A percentile compares a stretch with the other conserved stretches of the same genome.
Evolutionary conservation across 345 rosid genomes (phyloP).

Genomic region (Gossypium stocksii): DNA sequence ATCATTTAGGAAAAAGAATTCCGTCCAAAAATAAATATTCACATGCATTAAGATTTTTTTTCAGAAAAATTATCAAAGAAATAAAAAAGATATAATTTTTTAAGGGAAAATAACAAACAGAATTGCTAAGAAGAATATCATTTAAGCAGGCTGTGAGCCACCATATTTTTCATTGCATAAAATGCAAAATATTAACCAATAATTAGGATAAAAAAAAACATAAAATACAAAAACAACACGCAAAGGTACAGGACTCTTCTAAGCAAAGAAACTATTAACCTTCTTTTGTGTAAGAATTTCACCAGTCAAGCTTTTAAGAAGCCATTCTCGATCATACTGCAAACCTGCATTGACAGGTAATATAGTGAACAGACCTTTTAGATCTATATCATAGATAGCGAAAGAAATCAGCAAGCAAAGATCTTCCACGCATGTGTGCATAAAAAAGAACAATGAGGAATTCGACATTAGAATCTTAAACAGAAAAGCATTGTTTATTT

Average conservation of each 20-base stretch:
- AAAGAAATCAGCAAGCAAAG: not conserved
- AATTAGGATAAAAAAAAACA: not conserved
- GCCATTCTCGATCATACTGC: slow-evolving; percentile 89
- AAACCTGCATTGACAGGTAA: slow-evolving; percentile 46
- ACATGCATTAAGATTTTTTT: not conserved
- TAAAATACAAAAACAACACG: not conserved
- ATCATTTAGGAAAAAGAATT: not conserved
- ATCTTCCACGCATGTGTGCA: not conserved
- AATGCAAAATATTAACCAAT: not conserved
- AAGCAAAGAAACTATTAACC: slow-evolving; percentile 37
- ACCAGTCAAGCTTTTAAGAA: slow-evolving; percentile 64
- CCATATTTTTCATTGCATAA: not conserved
- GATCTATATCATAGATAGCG: not conserved
- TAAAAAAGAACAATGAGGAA: not conserved
- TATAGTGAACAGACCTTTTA: not conserved
- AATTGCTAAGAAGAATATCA: not conserved
- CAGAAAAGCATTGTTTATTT: slow-evolving; percentile 7
- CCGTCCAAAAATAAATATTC: not conserved
- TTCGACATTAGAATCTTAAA: not conserved
- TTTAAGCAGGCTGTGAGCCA: not conserved
- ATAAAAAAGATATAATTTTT: not conserved
- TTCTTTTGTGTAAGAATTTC: slow-evolving; percentile 86
- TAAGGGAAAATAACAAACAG: not conserved
- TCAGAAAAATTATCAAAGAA: not conserved
- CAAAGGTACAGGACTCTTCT: not conserved